Percentiles rank a stretch among this genome's conserved stretches.
These are phyloP conservation scores for Chaetoceros tenuissimus DNA, from an alignment of 108 stramenopile genomes.

Conservation along the genomic window DNA sequence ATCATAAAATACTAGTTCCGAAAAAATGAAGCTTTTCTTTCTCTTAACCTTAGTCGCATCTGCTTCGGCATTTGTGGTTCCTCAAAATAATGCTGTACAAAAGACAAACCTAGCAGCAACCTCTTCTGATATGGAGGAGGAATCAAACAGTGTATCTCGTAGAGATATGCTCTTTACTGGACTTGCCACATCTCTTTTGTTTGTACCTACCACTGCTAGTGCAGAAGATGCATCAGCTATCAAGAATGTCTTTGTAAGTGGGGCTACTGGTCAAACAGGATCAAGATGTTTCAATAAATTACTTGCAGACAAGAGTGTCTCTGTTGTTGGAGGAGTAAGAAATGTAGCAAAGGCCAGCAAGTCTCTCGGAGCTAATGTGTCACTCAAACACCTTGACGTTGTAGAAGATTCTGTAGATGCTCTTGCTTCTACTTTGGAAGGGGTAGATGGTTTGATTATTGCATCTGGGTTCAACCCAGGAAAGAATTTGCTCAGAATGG, in stretches of 20 bases:
- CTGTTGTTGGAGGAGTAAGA: conserved; percentile 68
- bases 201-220: too few species aligned
- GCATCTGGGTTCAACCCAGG: conserved; percentile 70
- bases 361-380: conserved; percentile 31
- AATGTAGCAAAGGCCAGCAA: conserved; percentile 63
- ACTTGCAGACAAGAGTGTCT: too few species aligned
- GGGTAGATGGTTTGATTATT: conserved; percentile 63
- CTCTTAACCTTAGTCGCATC: too few species aligned
- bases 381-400: conserved; percentile 44
- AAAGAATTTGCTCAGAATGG: conserved; percentile 75
- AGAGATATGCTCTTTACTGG: too few species aligned
- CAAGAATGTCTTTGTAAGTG: conserved; percentile 59
- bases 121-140: too few species aligned
- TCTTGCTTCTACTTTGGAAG: conserved; percentile 32
- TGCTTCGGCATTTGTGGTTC: too few species aligned
- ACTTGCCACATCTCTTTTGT: too few species aligned
- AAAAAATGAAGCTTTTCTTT: too few species aligned
- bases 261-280: conserved; percentile 80
- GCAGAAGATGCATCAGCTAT: neutral
- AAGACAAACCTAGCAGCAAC: too few species aligned
- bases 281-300: conserved; percentile 64
- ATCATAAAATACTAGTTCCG: too few species aligned
- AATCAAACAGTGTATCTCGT: too few species aligned
- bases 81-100: too few species aligned
- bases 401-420: conserved; percentile 44